Conservation (phyloP, 1,284 basidiomycete genomes). For the Trichosporon sp. region DNA sequence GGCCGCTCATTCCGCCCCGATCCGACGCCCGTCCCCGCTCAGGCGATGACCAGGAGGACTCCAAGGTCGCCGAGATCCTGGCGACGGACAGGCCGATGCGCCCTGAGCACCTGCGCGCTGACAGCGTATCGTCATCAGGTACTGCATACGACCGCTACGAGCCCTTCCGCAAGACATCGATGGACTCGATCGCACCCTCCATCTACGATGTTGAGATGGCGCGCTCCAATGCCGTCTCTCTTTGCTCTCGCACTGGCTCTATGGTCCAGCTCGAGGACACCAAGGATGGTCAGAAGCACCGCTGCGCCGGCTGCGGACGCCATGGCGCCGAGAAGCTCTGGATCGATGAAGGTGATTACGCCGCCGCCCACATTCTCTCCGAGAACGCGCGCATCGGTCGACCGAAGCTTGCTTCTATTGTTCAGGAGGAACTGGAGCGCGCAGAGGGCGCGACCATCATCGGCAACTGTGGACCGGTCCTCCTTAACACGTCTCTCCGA, state of each 20-base stretch:
- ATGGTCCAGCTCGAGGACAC: slow-evolving; percentile 19
- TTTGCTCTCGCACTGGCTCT: slow-evolving; percentile 12
- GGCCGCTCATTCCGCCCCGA: not conserved
- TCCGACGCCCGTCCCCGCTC: not conserved
- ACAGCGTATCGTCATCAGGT: not conserved
- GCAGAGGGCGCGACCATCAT: slow-evolving; percentile 60
- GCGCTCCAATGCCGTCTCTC: slow-evolving; percentile 7
- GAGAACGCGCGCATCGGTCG: slow-evolving; percentile 67
- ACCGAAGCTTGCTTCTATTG: slow-evolving; percentile 61
- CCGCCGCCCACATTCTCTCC: slow-evolving; percentile 62
- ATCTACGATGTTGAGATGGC: slow-evolving; percentile 1
- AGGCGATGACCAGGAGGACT: not conserved
- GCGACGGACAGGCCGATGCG: not conserved
- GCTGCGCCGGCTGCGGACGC: slow-evolving; percentile 5
- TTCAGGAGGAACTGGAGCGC: slow-evolving; percentile 62
- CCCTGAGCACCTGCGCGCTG: not conserved
- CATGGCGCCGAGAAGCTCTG: slow-evolving; percentile 40
- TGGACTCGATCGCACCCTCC: not conserved
- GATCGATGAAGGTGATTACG: slow-evolving; percentile 61
- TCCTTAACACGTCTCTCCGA: slow-evolving; percentile 8
- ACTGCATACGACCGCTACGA: slow-evolving; percentile 4
- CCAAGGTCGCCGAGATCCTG: not conserved
- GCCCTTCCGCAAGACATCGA: not conserved
- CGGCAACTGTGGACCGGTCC: slow-evolving; percentile 39
- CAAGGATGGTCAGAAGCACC: slow-evolving; percentile 7